Conservation (phyloP, 768 basidiomycete genomes). For the Scleroderma bovista region DNA sequence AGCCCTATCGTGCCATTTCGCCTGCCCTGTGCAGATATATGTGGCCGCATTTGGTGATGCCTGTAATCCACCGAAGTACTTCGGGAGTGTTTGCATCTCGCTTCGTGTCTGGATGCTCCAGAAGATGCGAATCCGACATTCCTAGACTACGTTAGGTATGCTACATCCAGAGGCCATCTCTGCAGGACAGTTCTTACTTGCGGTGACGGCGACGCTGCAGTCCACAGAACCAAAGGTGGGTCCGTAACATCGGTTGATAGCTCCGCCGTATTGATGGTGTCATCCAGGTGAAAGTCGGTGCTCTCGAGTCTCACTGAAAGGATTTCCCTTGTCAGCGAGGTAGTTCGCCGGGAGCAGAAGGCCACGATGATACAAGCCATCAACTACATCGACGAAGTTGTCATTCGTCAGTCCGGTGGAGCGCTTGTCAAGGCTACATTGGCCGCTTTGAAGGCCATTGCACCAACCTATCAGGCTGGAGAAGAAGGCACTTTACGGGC, state of each 20-base stretch:
- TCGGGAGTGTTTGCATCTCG: conserved; percentile 58
- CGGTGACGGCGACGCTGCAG: conserved; percentile 50
- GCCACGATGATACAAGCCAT: conserved; percentile 50
- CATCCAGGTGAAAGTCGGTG: conserved; percentile 56
- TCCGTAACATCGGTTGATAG: not conserved
- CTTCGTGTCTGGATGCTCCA: conserved; percentile 35
- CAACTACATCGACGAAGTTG: conserved; percentile 41
- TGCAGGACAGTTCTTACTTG: conserved; percentile 61
- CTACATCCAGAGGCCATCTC: conserved; percentile 42
- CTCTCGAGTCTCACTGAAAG: conserved; percentile 63
- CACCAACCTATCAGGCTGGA: conserved; percentile 47
- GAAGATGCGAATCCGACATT: conserved; percentile 39
- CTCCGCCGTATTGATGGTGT: not conserved
- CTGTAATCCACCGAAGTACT: conserved; percentile 40
- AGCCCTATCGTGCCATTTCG: conserved; percentile 54
- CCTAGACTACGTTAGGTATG: conserved; percentile 51
- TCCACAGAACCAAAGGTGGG: conserved; percentile 50
- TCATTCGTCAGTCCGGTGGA: conserved; percentile 38
- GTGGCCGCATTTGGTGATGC: conserved; percentile 29
- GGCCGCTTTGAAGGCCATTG: conserved; percentile 54
- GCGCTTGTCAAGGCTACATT: conserved; percentile 45
- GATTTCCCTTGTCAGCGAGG: conserved; percentile 52
- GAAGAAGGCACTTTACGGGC: conserved; percentile 65
- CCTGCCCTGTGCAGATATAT: conserved; percentile 41
- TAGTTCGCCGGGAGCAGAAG: conserved; percentile 47